These are phyloP conservation scores for Metschnikowia amazonensis DNA, from an alignment of 805 yeast genomes.

Conservation along the genomic window DNA sequence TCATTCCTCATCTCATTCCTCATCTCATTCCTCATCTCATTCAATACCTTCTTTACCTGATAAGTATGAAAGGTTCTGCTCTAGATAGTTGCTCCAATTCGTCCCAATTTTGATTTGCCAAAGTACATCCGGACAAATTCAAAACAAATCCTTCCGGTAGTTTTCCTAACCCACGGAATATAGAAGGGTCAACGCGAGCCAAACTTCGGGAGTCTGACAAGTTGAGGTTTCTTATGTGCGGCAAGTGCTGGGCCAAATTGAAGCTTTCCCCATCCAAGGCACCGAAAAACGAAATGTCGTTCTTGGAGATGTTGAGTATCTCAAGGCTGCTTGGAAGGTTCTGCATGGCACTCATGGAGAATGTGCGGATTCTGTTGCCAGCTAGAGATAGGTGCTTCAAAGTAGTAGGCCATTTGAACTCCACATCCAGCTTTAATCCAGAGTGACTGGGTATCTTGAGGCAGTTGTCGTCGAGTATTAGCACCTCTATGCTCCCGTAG, in stretches of 20 bases:
- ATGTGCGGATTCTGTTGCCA: conserved; percentile 21
- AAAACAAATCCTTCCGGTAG: conserved; percentile 2
- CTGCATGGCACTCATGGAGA: conserved; percentile 20
- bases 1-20: no score
- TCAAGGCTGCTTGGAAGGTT: conserved; percentile 29
- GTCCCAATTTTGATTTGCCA: conserved; percentile 7
- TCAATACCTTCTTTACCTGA: background rate
- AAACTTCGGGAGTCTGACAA: conserved; percentile 11
- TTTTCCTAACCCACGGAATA: conserved; percentile 7
- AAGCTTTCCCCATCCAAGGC: conserved; percentile 4
- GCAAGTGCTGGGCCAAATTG: conserved; percentile 10
- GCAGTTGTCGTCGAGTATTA: conserved; percentile 27
- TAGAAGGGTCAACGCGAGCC: conserved; percentile 8
- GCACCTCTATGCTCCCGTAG: conserved; percentile 19
- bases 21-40: no score
- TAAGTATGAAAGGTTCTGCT: background rate
- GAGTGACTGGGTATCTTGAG: background rate
- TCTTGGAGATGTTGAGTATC: conserved; percentile 22
- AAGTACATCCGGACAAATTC: conserved; percentile 8
- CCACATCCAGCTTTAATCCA: background rate
- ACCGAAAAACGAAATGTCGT: conserved; percentile 16
- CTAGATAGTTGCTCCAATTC: conserved; percentile 5
- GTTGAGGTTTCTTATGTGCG: conserved; percentile 11
- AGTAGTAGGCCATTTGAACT: conserved; percentile 24
- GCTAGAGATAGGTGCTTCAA: conserved; percentile 24